Evolutionary conservation across 139 green algal genomes (phyloP), one percentile per base, ranked within the genome.

Genomic region (Chlamydomonas sp.): DNA sequence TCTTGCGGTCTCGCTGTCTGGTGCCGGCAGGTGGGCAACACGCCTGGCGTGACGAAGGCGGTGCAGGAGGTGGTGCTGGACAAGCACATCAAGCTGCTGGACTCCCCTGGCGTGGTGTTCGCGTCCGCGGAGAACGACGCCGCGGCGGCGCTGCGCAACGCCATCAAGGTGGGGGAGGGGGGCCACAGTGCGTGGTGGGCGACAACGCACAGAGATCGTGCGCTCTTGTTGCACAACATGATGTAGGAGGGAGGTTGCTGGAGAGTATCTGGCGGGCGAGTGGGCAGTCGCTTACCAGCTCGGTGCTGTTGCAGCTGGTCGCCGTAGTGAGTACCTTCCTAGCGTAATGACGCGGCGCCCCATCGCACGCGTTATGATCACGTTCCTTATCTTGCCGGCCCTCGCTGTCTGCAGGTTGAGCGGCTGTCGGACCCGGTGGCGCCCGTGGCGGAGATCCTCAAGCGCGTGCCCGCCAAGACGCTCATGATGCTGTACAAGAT

Each of bases 11-110:
- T 79, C 31, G 18, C 89, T 71, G 83, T 94, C 10, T 6, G 61
- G 4, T 16, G 3, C 60, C 12, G 92, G 14, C 93, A 96, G 78
- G 95, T 97, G 0, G 96, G 96, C 82, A 97, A 98, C 92, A 96
- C 92, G 10, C 96, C 96, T 4, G 97, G 97, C n/a, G 92, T 99
- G 20, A 99, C 97, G 63, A 96, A 92, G 80, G 67, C 86, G 9
- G 90, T 97, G 20, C 98, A 99, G 93, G 96, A 99, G 89, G 93
- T 99, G 4, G 93, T 97, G 67, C 94, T 99, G 72, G 98, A 99
- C 95, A 98, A 97, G 89, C 91, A 97, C 85, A 95, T 99, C 78
- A 96, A 95, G 83, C 94, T 99, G 91, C 93, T 99, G 63, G 98
- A 99, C 93, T 97, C 90, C 4, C 98, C 98, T 2, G 98, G 98